phyloP scores from a whole-genome alignment of 2,329 filamentous ascomycete species.

The Calonectria multiphialidica region DNA sequence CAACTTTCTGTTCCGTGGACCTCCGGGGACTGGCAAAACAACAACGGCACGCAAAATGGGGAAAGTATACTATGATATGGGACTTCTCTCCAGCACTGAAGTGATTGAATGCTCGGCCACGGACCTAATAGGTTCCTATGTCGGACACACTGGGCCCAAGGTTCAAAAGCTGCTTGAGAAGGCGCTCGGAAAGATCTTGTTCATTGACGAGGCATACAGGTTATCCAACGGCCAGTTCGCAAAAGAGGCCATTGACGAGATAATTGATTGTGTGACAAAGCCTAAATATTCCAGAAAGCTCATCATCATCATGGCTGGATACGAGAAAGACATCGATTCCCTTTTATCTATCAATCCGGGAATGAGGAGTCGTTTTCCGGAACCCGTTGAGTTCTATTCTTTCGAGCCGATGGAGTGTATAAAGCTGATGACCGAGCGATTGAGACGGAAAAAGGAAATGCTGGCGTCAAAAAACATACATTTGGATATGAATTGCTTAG shows the following conservation, averaged over 20 bases:
- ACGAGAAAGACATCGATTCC: constrained; percentile 73
- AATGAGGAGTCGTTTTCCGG: constrained; percentile 74
- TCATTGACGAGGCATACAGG: constrained; percentile 81
- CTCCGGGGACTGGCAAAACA: constrained; percentile 79
- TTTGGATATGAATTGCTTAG: constrained; percentile 42
- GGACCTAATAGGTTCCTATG: constrained; percentile 75
- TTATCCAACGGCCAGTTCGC: constrained; percentile 68
- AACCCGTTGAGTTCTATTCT: constrained; percentile 67
- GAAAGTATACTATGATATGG: constrained; percentile 81
- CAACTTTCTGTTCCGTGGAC: constrained; percentile 76
- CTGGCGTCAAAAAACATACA: constrained; percentile 33
- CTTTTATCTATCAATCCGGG: constrained; percentile 73
- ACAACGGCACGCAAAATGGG: constrained; percentile 81
- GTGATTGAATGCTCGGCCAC: constrained; percentile 76
- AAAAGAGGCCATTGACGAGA: constrained; percentile 66
- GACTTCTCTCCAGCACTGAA: constrained; percentile 70
- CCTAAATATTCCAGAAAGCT: constrained; percentile 69
- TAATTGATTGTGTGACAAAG: constrained; percentile 66
- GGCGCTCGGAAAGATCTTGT: constrained; percentile 74
- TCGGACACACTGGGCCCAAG: constrained; percentile 79
- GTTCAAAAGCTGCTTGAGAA: constrained; percentile 69
- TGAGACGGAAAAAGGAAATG: constrained; percentile 49
- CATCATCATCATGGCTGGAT: constrained; percentile 77
- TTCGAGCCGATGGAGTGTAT: constrained; percentile 58
- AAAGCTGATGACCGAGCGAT: constrained; percentile 47